Percentiles rank a stretch among this genome's conserved stretches.
Conservation (phyloP, 768 basidiomycete genomes). For the Lyophyllum atratum region DNA sequence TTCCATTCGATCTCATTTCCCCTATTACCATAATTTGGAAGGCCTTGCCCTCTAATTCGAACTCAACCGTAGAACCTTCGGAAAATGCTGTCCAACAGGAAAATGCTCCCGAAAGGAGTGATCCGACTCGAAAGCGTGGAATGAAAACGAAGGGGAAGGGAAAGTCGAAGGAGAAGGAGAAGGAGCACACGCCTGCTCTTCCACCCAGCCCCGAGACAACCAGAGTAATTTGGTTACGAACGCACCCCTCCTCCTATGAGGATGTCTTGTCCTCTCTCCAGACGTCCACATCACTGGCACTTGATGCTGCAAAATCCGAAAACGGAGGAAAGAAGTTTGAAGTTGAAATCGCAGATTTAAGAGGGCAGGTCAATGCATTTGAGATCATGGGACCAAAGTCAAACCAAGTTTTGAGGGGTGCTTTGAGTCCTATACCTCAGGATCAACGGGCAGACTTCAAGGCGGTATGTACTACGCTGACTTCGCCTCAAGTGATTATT, state of each 20-base stretch:
- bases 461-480: slow-evolving; percentile 41
- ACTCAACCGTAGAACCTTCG: slow-evolving; percentile 5
- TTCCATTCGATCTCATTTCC: slow-evolving; percentile 71
- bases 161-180: slow-evolving; percentile 32
- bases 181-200: slow-evolving; percentile 13
- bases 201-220: slow-evolving; percentile 12
- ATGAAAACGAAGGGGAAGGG: slow-evolving; percentile 28
- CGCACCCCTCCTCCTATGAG: slow-evolving; percentile 74
- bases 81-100: background rate
- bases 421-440: slow-evolving; percentile 48
- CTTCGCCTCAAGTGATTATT: background rate
- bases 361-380: slow-evolving; percentile 74
- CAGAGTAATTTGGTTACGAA: slow-evolving; percentile 71
- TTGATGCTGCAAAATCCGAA: slow-evolving; percentile 36
- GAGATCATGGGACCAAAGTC: slow-evolving; percentile 90
- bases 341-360: slow-evolving; percentile 71
- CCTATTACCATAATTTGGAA: slow-evolving; percentile 79
- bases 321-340: slow-evolving; percentile 29
- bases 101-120: slow-evolving; percentile 5
- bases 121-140: slow-evolving; percentile 13
- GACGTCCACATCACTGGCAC: slow-evolving; percentile 47
- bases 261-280: slow-evolving; percentile 56
- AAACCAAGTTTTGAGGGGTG: slow-evolving; percentile 71
- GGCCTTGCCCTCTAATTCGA: slow-evolving; percentile 28
- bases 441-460: slow-evolving; percentile 58